Evolutionary conservation across 1,284 basidiomycete species (phyloP), one percentile per base, ranked within the genome.

Genomic region (Wallemia mellicola): DNA sequence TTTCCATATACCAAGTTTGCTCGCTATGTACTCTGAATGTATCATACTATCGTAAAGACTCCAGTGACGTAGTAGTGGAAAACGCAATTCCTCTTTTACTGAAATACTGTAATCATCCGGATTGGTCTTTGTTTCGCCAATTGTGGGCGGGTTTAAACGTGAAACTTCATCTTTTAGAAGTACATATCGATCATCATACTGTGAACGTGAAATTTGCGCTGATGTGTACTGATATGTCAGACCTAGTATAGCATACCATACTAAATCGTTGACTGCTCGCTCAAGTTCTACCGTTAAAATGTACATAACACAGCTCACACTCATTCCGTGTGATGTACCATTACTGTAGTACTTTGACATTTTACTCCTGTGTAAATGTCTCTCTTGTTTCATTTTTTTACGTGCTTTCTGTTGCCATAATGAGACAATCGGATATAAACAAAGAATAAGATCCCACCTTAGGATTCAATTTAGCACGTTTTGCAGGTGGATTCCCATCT

Each of bases 51-150:
- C 89, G 68, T 96, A 96, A 48, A 99, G 71, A 58, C 82, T 94
- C 94, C 94, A 99, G 71, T 98, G 94, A 59, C 92, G 77, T 69
- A 94, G 92, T 58, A 98, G 75, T 70, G 83, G 88, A 69, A 99
- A 98, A 14, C 94, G 77, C 59, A 94, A 73, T 68, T 96, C 89
- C 59, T 89, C 86, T 28, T 79, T 80, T 32, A 79, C 74, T 30
- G 85, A 77, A 60, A 95, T 79, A 28, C 80, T 80, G 60, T 77
- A 73, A 68, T 95, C 87, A 64, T 94, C 88, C 0, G 74, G 71
- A 60, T 71, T 56, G 32, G 59, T 60, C 2, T 33, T 68, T 0
- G 68, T 67, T 33, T 61, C 68, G 68, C 57, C 58, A n/a, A 58
- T 59, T n/a, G 64, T 70, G 24, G 75, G 74, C 14, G 81, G 80